Evolutionary conservation across 441 rosid genomes (phyloP), one percentile per base, ranked within the genome.

Genomic region (Capsella rubella): DNA sequence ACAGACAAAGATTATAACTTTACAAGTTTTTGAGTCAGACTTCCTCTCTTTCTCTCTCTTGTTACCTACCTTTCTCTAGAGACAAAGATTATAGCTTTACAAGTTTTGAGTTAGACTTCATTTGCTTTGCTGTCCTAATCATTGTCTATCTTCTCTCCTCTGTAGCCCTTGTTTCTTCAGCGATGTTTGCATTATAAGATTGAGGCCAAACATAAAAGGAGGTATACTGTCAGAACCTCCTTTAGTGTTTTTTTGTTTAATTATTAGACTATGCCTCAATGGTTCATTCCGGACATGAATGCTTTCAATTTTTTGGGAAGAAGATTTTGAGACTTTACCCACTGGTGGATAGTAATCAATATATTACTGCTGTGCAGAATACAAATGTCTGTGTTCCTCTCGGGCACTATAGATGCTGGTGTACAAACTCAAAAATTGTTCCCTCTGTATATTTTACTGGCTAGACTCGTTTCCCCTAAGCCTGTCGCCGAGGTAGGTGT

Each of bases 91-190:
- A 39, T 75, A 51, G 37, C 21, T 55, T 34, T 34, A 6, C 37
- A 6, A 34, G 43, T 46, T 55, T 55, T 56, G 40, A 46, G 40
- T 35, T 18, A 1, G 25, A 54, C 50, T 45, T 45, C 49, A 34
- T 64, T 56, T 73, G 59, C 13, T 67, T 40, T 51, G 54, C 4
- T 2, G 67, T 58, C 27, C 57, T 78, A 45, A 67, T 25, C 13
- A 12, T 65, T 53, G 2, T 59, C n/a, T 50, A 45, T 56, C 39
- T 59, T 73, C 60, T 79, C 52, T 63, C 43, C 42, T 45, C 5
- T 84, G 80, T 72, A 93, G 98, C 97, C 98, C 32, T 80, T 78
- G 43, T 93, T 89, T 85, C 90, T 88, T 50, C 98, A 90, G 80
- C 86, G 98, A 88, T 88, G 90, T 79, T 74, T 96, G 87, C 80